A percentile compares a stretch with the other conserved stretches of the same genome.
Evolutionary conservation across 2,329 filamentous ascomycete species (phyloP).

Genomic region (Clarireedia monteithiana): DNA sequence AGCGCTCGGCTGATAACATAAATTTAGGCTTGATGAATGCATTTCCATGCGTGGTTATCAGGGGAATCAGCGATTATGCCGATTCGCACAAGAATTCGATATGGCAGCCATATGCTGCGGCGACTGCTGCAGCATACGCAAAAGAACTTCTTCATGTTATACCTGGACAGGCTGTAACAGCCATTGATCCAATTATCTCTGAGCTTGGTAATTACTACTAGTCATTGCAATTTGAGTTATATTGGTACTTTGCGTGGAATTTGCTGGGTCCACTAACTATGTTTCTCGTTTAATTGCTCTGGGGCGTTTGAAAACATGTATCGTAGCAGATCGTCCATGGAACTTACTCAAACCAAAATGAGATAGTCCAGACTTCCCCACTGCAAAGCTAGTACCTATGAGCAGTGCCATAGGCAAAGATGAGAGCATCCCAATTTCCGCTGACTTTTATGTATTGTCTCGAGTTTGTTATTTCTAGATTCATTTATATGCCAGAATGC

Average conservation of each 20-base stretch:
- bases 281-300: too few species aligned
- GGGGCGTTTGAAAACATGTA: too few species aligned
- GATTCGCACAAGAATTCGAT: slow-evolving; percentile 13
- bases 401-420: too few species aligned
- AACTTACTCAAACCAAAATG: too few species aligned
- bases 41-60: slow-evolving; percentile 12
- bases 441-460: too few species aligned
- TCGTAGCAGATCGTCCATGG: too few species aligned
- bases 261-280: neutral
- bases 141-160: slow-evolving; percentile 5
- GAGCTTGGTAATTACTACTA: neutral
- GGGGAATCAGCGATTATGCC: slow-evolving; percentile 14
- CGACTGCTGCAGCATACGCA: slow-evolving; percentile 11
- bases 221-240: neutral
- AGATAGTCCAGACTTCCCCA: too few species aligned
- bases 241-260: neutral
- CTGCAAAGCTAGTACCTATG: too few species aligned
- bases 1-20: neutral
- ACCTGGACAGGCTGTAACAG: neutral
- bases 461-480: too few species aligned
- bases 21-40: slow-evolving; percentile 9
- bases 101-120: slow-evolving; percentile 13
- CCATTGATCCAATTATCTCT: neutral
- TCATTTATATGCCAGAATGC: too few species aligned
- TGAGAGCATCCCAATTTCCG: too few species aligned